Percentiles rank a stretch among this genome's conserved stretches.
These are phyloP conservation scores for sweet orange (Citrus sinensis) DNA, from an alignment of 345 rosid species.

Conservation along the genomic window DNA sequence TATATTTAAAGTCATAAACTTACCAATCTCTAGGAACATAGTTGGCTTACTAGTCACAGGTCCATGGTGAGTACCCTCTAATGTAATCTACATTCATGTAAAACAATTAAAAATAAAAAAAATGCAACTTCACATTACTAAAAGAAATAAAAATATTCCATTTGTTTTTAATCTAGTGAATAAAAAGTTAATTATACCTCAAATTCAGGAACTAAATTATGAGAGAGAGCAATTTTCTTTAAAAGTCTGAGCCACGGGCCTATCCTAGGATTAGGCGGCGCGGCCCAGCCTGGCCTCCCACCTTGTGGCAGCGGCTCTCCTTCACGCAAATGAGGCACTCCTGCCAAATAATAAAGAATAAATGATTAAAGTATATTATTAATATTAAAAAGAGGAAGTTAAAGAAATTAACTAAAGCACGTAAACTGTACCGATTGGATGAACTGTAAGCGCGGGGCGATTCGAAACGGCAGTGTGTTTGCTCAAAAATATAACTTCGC, in stretches of 20 bases:
- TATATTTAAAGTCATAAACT: background rate
- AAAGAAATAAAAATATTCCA: background rate
- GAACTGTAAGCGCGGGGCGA: slow-evolving; percentile 88
- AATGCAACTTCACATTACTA: background rate
- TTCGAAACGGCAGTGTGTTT: slow-evolving; percentile 89
- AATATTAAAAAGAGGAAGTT: too few species aligned
- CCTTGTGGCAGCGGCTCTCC: slow-evolving; percentile 85
- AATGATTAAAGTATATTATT: background rate
- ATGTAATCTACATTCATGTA: slow-evolving; percentile 52
- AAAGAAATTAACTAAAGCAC: background rate
- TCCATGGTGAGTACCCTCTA: slow-evolving; percentile 97
- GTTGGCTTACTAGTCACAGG: slow-evolving; percentile 80
- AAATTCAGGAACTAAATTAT: slow-evolving; percentile 81
- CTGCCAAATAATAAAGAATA: slow-evolving; percentile 19
- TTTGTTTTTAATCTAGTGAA: background rate
- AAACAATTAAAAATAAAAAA: background rate
- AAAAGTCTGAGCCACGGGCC: slow-evolving; percentile 89
- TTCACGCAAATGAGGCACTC: slow-evolving; percentile 81
- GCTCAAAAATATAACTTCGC: slow-evolving; percentile 86
- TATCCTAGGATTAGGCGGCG: slow-evolving; percentile 75
- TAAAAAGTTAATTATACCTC: slow-evolving; percentile 46
- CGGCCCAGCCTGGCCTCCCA: slow-evolving; percentile 93
- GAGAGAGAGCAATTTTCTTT: slow-evolving; percentile 64
- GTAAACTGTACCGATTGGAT: slow-evolving; percentile 61
- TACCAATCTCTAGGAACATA: slow-evolving; percentile 90